Conservation (phyloP, 768 basidiomycete genomes). For the Pleurotus tuoliensis region DNA sequence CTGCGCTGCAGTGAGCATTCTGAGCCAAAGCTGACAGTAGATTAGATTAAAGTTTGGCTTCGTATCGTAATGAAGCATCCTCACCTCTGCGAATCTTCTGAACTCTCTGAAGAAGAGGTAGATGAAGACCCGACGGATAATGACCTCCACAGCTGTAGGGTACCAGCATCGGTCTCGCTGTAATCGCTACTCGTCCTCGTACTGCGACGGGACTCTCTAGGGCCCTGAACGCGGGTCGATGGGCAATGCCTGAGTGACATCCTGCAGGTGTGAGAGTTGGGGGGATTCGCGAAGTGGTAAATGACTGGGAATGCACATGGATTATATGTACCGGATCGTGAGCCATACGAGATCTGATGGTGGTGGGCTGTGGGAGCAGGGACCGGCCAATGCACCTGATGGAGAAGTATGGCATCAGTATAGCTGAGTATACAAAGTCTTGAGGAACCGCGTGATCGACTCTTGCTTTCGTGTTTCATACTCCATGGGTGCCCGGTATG, state of each 20-base stretch:
- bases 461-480: background rate
- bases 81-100: constrained; percentile 3
- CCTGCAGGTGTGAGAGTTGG: background rate
- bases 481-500: background rate
- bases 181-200: background rate
- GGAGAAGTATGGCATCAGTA: background rate
- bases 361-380: constrained; percentile 3
- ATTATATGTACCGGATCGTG: background rate
- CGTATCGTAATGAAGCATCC: background rate
- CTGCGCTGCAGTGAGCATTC: constrained; percentile 9
- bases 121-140: background rate
- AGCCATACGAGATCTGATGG: background rate
- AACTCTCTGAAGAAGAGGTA: background rate
- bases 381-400: background rate
- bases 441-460: too few relatives aligned
- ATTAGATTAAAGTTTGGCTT: background rate
- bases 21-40: background rate
- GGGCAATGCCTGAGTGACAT: background rate
- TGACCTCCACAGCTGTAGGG: background rate
- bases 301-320: background rate
- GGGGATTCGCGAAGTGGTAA: background rate
- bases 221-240: background rate
- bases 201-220: background rate
- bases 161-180: background rate
- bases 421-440: too few relatives aligned